These are phyloP conservation scores for Metschnikowia aberdeeniae DNA, from an alignment of 805 yeast genomes.

Conservation along the genomic window DNA sequence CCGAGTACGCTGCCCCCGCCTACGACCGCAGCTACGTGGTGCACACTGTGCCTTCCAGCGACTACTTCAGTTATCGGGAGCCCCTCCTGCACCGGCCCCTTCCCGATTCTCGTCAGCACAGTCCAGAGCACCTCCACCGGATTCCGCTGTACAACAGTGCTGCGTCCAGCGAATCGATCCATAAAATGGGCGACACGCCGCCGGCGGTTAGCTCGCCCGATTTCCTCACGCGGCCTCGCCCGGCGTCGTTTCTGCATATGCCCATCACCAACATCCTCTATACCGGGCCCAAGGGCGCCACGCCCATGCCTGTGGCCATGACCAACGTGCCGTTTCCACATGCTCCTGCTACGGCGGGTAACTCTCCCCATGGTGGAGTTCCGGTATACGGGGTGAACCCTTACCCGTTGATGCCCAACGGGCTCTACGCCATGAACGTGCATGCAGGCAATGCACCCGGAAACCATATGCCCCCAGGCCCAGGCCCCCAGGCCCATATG, in stretches of 20 bases:
- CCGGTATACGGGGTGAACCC: neutral
- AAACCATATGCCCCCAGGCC: neutral
- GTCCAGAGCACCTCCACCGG: conserved; percentile 4
- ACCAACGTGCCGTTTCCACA: neutral
- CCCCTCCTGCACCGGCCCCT: conserved; percentile 3
- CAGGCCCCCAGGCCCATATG: neutral
- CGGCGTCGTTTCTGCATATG: conserved; percentile 10
- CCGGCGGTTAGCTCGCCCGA: conserved; percentile 9
- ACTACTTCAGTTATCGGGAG: conserved; percentile 11
- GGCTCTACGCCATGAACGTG: neutral
- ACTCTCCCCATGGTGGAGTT: neutral
- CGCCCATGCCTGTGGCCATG: neutral
- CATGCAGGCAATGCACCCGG: neutral
- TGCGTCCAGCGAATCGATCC: neutral
- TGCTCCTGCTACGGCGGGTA: neutral
- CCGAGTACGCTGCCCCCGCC: neutral
- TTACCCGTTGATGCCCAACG: neutral
- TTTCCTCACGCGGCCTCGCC: conserved; percentile 10
- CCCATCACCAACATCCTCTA: conserved; percentile 4
- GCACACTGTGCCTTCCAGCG: conserved; percentile 2
- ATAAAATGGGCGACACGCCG: conserved; percentile 1
- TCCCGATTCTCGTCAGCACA: conserved; percentile 2
- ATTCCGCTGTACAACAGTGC: conserved; percentile 9
- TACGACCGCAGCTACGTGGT: conserved; percentile 1
- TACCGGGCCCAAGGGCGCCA: neutral